Conservation (phyloP, 2,329 filamentous ascomycete genomes). For the Ceratocystis alfenasii region DNA sequence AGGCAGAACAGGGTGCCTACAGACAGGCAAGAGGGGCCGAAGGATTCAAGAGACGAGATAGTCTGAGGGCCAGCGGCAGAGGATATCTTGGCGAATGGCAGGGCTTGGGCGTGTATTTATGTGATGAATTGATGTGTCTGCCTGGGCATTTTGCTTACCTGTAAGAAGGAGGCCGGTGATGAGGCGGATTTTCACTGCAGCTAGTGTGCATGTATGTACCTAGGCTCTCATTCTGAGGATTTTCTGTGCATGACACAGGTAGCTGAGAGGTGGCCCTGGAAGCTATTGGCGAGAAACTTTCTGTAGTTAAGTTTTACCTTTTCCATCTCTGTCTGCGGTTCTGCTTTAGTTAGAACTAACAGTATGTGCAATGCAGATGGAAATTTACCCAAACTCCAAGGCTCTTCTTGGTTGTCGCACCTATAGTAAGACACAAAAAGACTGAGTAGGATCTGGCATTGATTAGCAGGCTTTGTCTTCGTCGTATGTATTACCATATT, state of each 20-base stretch:
- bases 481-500: neutral
- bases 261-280: slow-evolving; percentile 4
- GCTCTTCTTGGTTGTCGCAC: neutral
- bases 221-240: neutral
- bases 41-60: slow-evolving; percentile 3
- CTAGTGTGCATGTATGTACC: neutral
- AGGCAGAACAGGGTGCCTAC: neutral
- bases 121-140: neutral
- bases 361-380: neutral
- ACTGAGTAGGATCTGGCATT: neutral
- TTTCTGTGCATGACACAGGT: slow-evolving; percentile 3
- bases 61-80: neutral
- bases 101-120: neutral
- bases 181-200: neutral
- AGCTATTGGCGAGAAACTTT: neutral
- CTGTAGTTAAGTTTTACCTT: neutral
- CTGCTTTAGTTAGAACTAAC: neutral
- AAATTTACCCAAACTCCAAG: neutral
- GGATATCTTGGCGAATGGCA: neutral
- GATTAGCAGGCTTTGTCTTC: neutral
- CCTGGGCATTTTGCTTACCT: neutral
- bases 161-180: neutral
- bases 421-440: neutral
- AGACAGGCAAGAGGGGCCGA: neutral
- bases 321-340: neutral